phyloP scores from a whole-genome alignment of 306 rosid species.

The Acacia confusa region DNA sequence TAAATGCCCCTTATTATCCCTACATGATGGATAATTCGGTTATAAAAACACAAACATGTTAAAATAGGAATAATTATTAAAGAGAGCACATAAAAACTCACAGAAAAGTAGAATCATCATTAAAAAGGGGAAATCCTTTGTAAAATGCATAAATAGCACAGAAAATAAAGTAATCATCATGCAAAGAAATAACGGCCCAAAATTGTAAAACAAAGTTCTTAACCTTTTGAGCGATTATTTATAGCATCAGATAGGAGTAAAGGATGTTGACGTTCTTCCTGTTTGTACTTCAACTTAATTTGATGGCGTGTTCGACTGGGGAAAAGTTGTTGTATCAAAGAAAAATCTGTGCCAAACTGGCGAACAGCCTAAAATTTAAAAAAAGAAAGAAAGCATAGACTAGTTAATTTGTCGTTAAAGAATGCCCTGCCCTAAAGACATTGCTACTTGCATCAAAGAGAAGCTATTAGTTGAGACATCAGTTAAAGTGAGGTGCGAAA shows the following conservation, averaged over 20 bases:
- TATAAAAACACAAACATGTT: neutral
- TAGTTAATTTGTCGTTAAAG: neutral
- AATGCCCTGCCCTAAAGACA: constrained; percentile 22
- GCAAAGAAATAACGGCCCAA: constrained; percentile 14
- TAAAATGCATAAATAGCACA: neutral
- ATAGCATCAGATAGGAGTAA: constrained; percentile 56
- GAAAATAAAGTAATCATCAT: neutral
- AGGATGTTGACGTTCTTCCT: constrained; percentile 73
- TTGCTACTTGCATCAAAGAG: constrained; percentile 7
- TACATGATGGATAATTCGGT: neutral
- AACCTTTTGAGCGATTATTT: constrained; percentile 56
- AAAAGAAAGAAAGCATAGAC: neutral
- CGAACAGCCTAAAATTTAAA: constrained; percentile 50
- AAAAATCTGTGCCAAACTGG: constrained; percentile 78
- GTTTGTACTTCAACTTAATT: constrained; percentile 74
- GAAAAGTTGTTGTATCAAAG: constrained; percentile 72
- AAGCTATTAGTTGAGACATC: constrained; percentile 9
- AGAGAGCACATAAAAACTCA: neutral
- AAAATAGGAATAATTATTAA: neutral
- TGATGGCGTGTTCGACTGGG: constrained; percentile 69
- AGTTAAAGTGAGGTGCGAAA: neutral
- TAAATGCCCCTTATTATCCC: neutral
- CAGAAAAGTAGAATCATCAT: neutral
- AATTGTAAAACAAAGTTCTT: constrained; percentile 27
- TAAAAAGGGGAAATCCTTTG: neutral